Evolutionary conservation across 495 filamentous ascomycete genomes (phyloP), one percentile per base, ranked within the genome.

Genomic region (Pseudevernia furfuracea): DNA sequence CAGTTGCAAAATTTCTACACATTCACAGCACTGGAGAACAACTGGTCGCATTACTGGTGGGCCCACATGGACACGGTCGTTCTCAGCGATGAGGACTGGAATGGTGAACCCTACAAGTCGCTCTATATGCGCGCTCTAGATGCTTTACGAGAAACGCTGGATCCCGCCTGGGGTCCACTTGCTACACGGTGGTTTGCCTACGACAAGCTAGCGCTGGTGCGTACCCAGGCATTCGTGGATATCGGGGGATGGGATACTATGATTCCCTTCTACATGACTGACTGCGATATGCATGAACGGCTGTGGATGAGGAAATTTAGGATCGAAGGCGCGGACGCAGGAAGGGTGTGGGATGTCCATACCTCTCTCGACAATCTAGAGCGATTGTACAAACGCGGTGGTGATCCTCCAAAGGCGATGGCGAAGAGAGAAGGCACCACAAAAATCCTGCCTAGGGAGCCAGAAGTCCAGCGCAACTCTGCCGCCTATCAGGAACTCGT

Each of bases 1-100:
- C 85, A 88, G 63, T 73, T 87, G 34, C 84, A 87, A 65, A 87
- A 87, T 69, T 87, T 84, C 70, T 84, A 78, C 67, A 75, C 84
- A 36, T 73, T 67, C 58, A 72, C 75, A 11, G 72, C 81, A 36
- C 69, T 82, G n/a, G 68, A 77, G 52, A 73, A 75, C 21, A 68
- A 73, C 32, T 85, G 82, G 82, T 72, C 73, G 28, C 71, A 79
- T 68, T 87, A 78, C 73, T 87, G 84, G 76, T 87, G 83, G 84
- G 72, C 76, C 41, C 83, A 85, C 65, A 80, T 82, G 77, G 85
- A 87, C 69, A 71, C 84, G 11, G 69, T 84, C 0, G 82, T 77
- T 21, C 71, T 86, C 37, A 80, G 80, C 39, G 80, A 78, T 66
- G 84, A 85, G 67, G 66, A 68, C 52, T 64, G 61, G 58, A 59